Evolutionary conservation across 1,284 basidiomycete species (phyloP), one percentile per base, ranked within the genome.

Genomic region (Cutaneotrichosporon cutaneum): DNA sequence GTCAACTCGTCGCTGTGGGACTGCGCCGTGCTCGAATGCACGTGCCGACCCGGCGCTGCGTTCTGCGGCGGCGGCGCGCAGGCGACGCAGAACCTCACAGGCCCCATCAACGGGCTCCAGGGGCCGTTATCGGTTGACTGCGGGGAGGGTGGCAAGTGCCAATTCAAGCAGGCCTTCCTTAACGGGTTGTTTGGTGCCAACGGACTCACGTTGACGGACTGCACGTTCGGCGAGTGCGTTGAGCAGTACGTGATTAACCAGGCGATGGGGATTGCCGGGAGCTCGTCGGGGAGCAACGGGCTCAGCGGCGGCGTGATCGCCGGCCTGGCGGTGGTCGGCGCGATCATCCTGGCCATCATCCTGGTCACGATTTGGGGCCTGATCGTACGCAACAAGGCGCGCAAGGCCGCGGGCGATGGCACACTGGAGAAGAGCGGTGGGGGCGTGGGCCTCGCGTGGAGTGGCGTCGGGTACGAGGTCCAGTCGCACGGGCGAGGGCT

Each of bases 141-240:
- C 39, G 81, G 81, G 45, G 80, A 82, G 45, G 82, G 82, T 1
- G 83, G 84, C 3, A 81, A 81, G 4, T 96, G 92, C 77, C 76
- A 83, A 10, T 94, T 96, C 83, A 84, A 89, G 71, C 90, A 94
- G 74, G 68, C 75, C 3, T 80, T 84, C 26, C 80, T 96, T 18
- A 78, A 87, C 36, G 65, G 70, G 7, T 73, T 94, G 2, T 94
- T 95, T 67, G 92, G 92, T 11, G 70, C 83, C 0, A 73, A 77
- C 27, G 93, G 92, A 0, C 84, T 96, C 8, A 73, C 82, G 2
- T 81, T 96, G 14, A 82, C 83, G 55, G 84, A 84, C 0, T 95
- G 92, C 76, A 80, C 79, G 0, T 92, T 89, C 68, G 93, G 93
- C 27, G 93, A 96, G 78, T 95, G 92, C 73, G 86, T 94, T 18